Evolutionary conservation across 2,329 filamentous ascomycete genomes (phyloP).

Genomic region (Epichloe hybrida): DNA sequence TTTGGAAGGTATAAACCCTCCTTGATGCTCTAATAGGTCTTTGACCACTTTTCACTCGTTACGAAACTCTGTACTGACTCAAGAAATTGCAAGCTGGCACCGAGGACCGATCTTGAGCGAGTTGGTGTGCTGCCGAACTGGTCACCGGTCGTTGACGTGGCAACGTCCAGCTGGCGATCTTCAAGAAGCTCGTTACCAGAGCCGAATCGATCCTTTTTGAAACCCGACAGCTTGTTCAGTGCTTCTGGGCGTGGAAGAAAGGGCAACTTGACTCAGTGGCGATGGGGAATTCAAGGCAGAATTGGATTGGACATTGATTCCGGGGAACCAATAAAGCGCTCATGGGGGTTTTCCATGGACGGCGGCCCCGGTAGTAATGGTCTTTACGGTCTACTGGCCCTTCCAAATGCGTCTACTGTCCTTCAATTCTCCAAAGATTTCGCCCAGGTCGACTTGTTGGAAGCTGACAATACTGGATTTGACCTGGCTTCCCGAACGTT

Average conservation of each 20-base stretch:
- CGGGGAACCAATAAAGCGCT: slow-evolving; percentile 32
- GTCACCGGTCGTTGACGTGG: slow-evolving; percentile 44
- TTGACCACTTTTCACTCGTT: slow-evolving; percentile 5
- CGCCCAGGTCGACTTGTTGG: slow-evolving; percentile 28
- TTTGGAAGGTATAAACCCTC: slow-evolving; percentile 48
- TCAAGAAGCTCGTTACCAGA: not conserved
- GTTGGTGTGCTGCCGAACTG: slow-evolving; percentile 45
- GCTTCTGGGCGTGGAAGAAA: slow-evolving; percentile 49
- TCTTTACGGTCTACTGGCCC: slow-evolving; percentile 30
- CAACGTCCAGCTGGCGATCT: slow-evolving; percentile 16
- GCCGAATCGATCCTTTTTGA: slow-evolving; percentile 13
- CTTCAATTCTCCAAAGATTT: slow-evolving; percentile 37
- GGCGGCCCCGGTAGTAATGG: slow-evolving; percentile 8
- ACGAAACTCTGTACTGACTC: not conserved
- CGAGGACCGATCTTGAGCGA: slow-evolving; percentile 35
- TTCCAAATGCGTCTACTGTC: slow-evolving; percentile 34
- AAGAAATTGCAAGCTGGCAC: slow-evolving; percentile 29
- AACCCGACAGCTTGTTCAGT: slow-evolving; percentile 46
- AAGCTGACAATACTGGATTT: slow-evolving; percentile 29
- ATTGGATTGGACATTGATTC: slow-evolving; percentile 46
- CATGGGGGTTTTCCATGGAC: slow-evolving; percentile 36
- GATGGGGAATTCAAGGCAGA: slow-evolving; percentile 52
- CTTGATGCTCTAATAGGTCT: not conserved
- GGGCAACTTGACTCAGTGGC: slow-evolving; percentile 54
- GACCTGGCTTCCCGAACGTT: slow-evolving; percentile 42